A percentile compares a stretch with the other conserved stretches of the same genome.
Conservation (phyloP, 176 grass and related monocot species). For the Aegilops umbellulata region DNA sequence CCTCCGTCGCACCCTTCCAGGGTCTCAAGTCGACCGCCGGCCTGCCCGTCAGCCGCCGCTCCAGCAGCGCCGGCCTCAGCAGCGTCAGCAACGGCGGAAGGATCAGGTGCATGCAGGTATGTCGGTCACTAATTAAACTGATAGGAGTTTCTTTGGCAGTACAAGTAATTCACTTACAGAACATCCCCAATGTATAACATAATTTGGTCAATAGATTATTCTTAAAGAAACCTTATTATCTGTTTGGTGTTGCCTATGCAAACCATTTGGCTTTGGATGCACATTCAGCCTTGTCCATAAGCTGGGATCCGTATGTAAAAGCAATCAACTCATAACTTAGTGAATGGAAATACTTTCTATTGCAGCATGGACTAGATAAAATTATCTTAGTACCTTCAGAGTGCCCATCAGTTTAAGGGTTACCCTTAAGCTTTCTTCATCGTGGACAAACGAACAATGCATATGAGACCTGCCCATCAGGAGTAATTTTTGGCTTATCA, state of each 20-base stretch:
- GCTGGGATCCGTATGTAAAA: no score
- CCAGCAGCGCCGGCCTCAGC: background rate
- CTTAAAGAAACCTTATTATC: background rate
- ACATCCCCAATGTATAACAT: background rate
- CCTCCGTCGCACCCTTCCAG: background rate
- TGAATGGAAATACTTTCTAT: no score
- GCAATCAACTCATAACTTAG: no score
- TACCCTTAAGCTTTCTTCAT: no score
- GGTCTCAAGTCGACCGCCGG: background rate
- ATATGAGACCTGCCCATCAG: no score
- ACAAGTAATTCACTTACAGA: background rate
- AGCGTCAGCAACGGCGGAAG: background rate
- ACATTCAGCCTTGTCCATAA: no score
- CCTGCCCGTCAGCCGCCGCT: background rate
- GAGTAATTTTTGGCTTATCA: no score
- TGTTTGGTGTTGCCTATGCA: background rate
- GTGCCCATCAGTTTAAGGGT: no score
- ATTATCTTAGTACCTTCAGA: no score
- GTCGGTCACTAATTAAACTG: background rate
- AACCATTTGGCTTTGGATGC: background rate
- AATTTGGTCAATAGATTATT: background rate
- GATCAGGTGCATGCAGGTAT: constrained; percentile 6
- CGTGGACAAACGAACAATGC: no score
- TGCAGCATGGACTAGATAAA: no score
- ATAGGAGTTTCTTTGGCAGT: background rate